A percentile compares a stretch with the other conserved stretches of the same genome.
Evolutionary conservation across 768 basidiomycete species (phyloP).

Genomic region (Amyloporia xantha): DNA sequence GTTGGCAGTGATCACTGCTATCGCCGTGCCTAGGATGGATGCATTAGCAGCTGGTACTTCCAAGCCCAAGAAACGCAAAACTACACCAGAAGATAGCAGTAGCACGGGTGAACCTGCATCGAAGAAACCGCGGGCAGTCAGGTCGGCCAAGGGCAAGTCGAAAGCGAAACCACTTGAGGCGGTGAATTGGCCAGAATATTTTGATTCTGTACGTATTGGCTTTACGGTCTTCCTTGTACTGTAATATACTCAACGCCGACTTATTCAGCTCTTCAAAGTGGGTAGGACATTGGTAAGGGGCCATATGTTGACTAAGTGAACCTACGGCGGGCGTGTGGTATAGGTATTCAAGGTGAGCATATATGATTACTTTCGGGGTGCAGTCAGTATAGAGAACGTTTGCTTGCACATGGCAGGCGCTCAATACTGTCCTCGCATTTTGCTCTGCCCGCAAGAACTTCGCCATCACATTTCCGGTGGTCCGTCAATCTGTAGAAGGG

Average conservation of each 20-base stretch:
- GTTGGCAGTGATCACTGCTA: no score
- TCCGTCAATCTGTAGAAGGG: conserved; percentile 75
- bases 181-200: conserved; percentile 22
- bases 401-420: no score
- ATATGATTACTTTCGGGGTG: neutral
- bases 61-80: neutral
- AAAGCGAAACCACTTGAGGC: neutral
- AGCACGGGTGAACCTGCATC: neutral
- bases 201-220: conserved; percentile 16
- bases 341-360: conserved; percentile 39
- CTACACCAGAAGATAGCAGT: neutral
- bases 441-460: conserved; percentile 75
- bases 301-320: no score
- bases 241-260: neutral
- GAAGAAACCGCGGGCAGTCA: conserved; percentile 14
- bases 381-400: no score
- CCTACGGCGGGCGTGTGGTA: conserved; percentile 5
- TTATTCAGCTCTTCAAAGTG: conserved; percentile 52
- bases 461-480: conserved; percentile 69
- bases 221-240: neutral
- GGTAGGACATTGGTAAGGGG: conserved; percentile 8
- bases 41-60: neutral
- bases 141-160: conserved; percentile 4
- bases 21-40: conserved; percentile 1
- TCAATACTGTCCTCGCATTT: conserved; percentile 87